Base-by-base conservation (phyloP, 106 monocot species). In the Apostasia ramifera region DNA sequence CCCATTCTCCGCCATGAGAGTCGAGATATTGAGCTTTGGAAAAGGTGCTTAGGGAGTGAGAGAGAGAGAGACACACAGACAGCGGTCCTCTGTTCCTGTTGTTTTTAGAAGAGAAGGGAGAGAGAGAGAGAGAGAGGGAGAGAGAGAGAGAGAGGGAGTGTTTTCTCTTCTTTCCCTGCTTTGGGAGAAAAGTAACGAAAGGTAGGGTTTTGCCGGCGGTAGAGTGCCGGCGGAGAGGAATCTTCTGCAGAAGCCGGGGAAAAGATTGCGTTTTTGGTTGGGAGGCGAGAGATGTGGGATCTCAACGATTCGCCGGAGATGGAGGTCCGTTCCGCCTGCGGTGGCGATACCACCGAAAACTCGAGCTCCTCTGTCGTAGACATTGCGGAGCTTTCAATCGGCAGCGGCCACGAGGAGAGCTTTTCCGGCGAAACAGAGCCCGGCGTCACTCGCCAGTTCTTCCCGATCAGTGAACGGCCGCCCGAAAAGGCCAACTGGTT, bases 301-400 rank as follows among this genome's bases (percentile, higher is more conserved):
- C 81, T 88, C 3, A 88, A 88, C 66, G 78, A 77, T 66, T 81
- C 78, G 61, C 87, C 82, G 41, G 64, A 69, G 2, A 68, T 64
- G 8, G 66, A 50, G 63, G 51, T 47, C n/a, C 37, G 40, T 41
- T 47, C 67, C 39, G n/a, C 68, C 39, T 3, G 53, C 14, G 42
- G 44, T 8, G 11, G 44, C 6, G 50, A 4, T 7, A 12, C 39
- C 26, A 44, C 26, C 43, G 55, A n/a, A 8, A 53, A 69, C 51
- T 81, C 81, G 44, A 59, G 69, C 67, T 81, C 81, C 51, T 74
- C 81, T 10, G 74, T 39, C 6, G 52, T 80, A 37, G 57, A 70
- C 61, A 53, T 65, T 13, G 26, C 26, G 26, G 79, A 53, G 63
- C 63, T 52, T 55, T 39, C 49, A 12, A 58, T 57, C 43, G 76